phyloP scores from a whole-genome alignment of 2,329 filamentous ascomycete genomes.

The Diaporthe amygdali region DNA sequence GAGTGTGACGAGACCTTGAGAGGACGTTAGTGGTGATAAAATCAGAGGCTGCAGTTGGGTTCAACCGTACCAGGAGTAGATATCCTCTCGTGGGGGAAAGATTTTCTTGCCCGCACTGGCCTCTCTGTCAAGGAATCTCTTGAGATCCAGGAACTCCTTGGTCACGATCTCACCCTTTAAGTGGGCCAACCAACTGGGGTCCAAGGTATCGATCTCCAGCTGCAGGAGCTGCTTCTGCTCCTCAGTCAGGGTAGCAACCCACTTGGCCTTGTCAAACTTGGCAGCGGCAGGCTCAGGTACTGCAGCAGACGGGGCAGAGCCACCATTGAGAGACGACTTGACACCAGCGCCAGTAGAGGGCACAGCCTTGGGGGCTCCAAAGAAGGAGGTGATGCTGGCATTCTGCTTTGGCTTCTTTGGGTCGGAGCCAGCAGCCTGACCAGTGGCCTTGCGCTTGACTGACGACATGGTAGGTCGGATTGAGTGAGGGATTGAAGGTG shows the following conservation, averaged over 20 bases:
- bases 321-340: slow-evolving; percentile 21
- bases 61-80: slow-evolving; percentile 86
- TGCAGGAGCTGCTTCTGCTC: slow-evolving; percentile 85
- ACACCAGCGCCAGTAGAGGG: slow-evolving; percentile 32
- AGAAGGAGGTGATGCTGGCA: slow-evolving; percentile 88
- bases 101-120: slow-evolving; percentile 74
- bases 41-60: neutral
- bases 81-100: slow-evolving; percentile 85
- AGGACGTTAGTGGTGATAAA: slow-evolving; percentile 9
- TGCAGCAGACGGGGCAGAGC: slow-evolving; percentile 28
- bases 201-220: slow-evolving; percentile 89
- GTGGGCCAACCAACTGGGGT: slow-evolving; percentile 88
- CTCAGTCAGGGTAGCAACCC: slow-evolving; percentile 77
- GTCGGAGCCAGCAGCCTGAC: slow-evolving; percentile 51
- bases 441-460: slow-evolving; percentile 71
- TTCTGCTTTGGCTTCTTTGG: slow-evolving; percentile 77
- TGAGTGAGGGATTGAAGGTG: neutral
- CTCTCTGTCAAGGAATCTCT: slow-evolving; percentile 85
- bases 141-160: slow-evolving; percentile 84
- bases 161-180: slow-evolving; percentile 85
- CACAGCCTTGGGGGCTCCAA: slow-evolving; percentile 68
- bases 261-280: slow-evolving; percentile 88
- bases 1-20: slow-evolving; percentile 90
- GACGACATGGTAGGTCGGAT: slow-evolving; percentile 49
- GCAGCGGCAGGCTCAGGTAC: slow-evolving; percentile 38